Evolutionary conservation across 2,329 filamentous ascomycete genomes (phyloP), one percentile per base, ranked within the genome.

Genomic region (Metarhizium rileyi): DNA sequence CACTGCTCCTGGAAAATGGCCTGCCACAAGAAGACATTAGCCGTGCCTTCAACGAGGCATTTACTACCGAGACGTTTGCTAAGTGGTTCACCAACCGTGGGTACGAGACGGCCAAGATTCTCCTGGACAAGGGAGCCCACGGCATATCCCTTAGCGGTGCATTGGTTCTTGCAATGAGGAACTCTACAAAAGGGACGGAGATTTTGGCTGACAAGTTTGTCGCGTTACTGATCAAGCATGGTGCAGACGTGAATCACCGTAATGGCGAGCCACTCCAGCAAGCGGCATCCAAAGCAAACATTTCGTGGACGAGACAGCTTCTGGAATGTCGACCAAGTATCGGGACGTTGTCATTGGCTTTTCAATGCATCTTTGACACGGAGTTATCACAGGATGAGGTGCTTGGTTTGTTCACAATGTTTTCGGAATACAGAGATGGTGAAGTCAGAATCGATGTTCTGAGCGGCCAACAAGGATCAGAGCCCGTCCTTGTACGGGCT

Each of bases 301-400:
- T 68, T 5, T 65, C 68, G 12, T 70, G 83, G 54, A 73, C 79
- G 2, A 65, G 63, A 44, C 65, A 70, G 44, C 66, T 84, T 22
- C 65, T 84, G 5, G 62, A 67, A 4, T 68, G 73, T 48, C 69
- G 70, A 8, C 77, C 80, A 0, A 72, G 70, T 4, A 67, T 72
- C 2, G 67, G 71, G 42, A 69, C 77, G 0, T 61, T 84, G 1
- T 73, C 73, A 0, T 63, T 70, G 50, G 77, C 77, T 0, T 77
- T 85, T 48, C 75, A 77, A 20, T 72, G 69, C 30, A 72, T 84
- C 2, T 77, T 85, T 45, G 72, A 75, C 43, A 71, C 71, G 0
- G 66, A 70, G 0, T 59, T 76, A 1, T 59, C 71, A 2, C 76
- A 82, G 50, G 72, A 77, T 1, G 68, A 73, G 2, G 68, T 71